These are phyloP conservation scores for Pseudopithomyces chartarum DNA, from an alignment of 2,329 filamentous ascomycete genomes.

Conservation along the genomic window DNA sequence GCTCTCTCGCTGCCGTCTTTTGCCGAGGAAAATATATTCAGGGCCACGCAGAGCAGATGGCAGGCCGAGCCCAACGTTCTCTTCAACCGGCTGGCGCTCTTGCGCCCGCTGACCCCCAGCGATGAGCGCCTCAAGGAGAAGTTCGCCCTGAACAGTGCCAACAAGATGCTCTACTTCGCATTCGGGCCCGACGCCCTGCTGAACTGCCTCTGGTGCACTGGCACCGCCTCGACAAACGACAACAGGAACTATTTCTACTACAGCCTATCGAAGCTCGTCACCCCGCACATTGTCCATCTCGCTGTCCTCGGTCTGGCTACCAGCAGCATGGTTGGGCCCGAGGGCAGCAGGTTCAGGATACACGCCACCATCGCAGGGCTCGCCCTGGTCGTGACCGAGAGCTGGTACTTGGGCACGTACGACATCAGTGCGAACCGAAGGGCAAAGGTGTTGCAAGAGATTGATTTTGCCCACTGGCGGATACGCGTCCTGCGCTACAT, in stretches of 20 bases:
- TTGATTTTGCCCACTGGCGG: constrained; percentile 75
- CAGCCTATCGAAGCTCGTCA: constrained; percentile 72
- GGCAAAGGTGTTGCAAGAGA: constrained; percentile 62
- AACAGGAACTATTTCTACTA: constrained; percentile 78
- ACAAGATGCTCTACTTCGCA: constrained; percentile 79
- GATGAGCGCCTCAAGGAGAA: constrained; percentile 71
- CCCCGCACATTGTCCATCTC: constrained; percentile 82
- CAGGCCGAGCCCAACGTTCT: constrained; percentile 85
- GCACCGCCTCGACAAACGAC: constrained; percentile 62
- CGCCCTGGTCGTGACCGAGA: constrained; percentile 65
- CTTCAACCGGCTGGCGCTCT: constrained; percentile 71
- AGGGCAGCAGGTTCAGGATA: constrained; percentile 71
- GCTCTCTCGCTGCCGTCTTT: constrained; percentile 69
- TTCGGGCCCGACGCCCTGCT: constrained; percentile 77
- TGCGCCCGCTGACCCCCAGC: constrained; percentile 61
- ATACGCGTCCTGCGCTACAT: constrained; percentile 67
- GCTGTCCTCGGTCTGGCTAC: constrained; percentile 74
- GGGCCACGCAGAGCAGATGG: constrained; percentile 75
- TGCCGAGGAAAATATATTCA: constrained; percentile 81
- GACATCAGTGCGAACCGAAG: constrained; percentile 67
- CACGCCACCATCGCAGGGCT: constrained; percentile 69
- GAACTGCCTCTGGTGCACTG: constrained; percentile 79
- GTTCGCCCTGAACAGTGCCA: constrained; percentile 65
- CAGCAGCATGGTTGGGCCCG: constrained; percentile 67
- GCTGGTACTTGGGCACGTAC: constrained; percentile 69